phyloP scores from a whole-genome alignment of 1,284 basidiomycete genomes.

The Moesziomyces aphidis region DNA sequence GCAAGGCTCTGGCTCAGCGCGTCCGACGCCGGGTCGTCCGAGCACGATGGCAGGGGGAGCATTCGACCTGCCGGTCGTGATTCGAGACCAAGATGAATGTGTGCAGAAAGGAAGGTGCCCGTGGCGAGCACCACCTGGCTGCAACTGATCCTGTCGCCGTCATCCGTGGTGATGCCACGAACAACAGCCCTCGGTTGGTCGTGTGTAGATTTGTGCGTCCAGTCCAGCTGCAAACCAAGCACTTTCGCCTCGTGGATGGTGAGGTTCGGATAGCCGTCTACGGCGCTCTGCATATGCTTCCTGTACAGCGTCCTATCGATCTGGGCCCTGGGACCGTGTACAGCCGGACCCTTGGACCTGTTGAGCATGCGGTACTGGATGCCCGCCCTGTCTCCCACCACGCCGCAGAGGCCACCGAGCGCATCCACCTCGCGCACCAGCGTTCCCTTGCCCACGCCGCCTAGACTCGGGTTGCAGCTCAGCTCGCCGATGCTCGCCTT shows the following conservation, averaged over 20 bases:
- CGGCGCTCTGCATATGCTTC: slow-evolving; percentile 44
- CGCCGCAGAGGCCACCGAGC: slow-evolving; percentile 82
- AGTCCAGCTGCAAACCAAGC: slow-evolving; percentile 80
- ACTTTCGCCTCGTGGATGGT: slow-evolving; percentile 80
- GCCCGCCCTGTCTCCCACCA: slow-evolving; percentile 82
- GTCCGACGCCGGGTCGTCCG: slow-evolving; percentile 68
- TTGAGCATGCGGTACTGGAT: slow-evolving; percentile 89
- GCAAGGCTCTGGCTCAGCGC: slow-evolving; percentile 81
- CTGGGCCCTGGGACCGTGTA: slow-evolving; percentile 88
- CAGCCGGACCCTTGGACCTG: slow-evolving; percentile 84
- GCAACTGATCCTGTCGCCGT: slow-evolving; percentile 80
- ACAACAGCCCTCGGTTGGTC: slow-evolving; percentile 72
- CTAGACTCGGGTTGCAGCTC: slow-evolving; percentile 80
- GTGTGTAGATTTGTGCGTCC: slow-evolving; percentile 30
- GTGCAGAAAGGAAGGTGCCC: slow-evolving; percentile 87
- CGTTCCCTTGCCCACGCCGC: slow-evolving; percentile 85
- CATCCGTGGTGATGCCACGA: slow-evolving; percentile 79
- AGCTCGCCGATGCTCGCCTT: slow-evolving; percentile 84
- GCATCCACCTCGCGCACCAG: slow-evolving; percentile 89
- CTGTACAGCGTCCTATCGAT: slow-evolving; percentile 80
- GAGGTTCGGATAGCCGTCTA: slow-evolving; percentile 74
- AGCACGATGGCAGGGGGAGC: slow-evolving; percentile 76
- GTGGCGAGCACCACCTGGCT: slow-evolving; percentile 87
- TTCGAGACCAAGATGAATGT: slow-evolving; percentile 86
- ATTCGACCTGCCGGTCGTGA: slow-evolving; percentile 85